Evolutionary conservation across 352 stramenopile genomes (phyloP).

Genomic region (Halophytophthora polymorphica): DNA sequence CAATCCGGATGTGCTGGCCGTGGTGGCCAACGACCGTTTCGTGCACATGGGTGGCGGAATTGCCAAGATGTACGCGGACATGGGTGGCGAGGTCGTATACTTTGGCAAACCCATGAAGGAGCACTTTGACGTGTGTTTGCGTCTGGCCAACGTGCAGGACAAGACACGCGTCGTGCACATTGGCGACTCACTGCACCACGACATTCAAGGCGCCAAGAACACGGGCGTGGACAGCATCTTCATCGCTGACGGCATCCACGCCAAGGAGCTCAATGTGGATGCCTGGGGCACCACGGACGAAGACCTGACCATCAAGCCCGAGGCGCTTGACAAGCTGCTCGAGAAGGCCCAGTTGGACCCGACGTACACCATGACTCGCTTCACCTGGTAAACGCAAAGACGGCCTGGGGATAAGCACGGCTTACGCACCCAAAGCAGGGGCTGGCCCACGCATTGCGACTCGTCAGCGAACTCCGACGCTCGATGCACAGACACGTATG

Average conservation of each 20-base stretch:
- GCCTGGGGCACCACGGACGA: slow-evolving; percentile 22
- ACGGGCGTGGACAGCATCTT: slow-evolving; percentile 56
- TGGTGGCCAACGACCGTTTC: slow-evolving; percentile 54
- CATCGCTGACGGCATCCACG: slow-evolving; percentile 56
- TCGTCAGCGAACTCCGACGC: no score
- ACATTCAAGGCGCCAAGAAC: slow-evolving; percentile 52
- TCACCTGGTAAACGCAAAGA: slow-evolving; percentile 27
- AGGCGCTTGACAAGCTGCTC: slow-evolving; percentile 22
- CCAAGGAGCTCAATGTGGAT: slow-evolving; percentile 36
- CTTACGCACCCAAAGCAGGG: no score
- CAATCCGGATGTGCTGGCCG: slow-evolving; percentile 85
- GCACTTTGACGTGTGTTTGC: slow-evolving; percentile 72
- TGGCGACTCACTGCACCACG: slow-evolving; percentile 66
- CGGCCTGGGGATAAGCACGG: not conserved
- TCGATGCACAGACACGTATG: no score
- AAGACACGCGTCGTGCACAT: slow-evolving; percentile 52
- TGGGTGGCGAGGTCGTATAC: slow-evolving; percentile 64
- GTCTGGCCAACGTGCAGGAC: slow-evolving; percentile 24
- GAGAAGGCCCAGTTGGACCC: slow-evolving; percentile 20
- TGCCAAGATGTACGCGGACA: slow-evolving; percentile 71
- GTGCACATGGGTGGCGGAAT: slow-evolving; percentile 76
- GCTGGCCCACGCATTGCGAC: not conserved
- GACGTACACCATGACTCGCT: slow-evolving; percentile 31
- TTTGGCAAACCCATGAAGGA: slow-evolving; percentile 85
- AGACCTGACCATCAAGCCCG: slow-evolving; percentile 23